A percentile compares a stretch with the other conserved stretches of the same genome.
These are phyloP conservation scores for Scheffersomyces insectosa DNA, from an alignment of 1,139 yeast genomes.

Conservation along the genomic window DNA sequence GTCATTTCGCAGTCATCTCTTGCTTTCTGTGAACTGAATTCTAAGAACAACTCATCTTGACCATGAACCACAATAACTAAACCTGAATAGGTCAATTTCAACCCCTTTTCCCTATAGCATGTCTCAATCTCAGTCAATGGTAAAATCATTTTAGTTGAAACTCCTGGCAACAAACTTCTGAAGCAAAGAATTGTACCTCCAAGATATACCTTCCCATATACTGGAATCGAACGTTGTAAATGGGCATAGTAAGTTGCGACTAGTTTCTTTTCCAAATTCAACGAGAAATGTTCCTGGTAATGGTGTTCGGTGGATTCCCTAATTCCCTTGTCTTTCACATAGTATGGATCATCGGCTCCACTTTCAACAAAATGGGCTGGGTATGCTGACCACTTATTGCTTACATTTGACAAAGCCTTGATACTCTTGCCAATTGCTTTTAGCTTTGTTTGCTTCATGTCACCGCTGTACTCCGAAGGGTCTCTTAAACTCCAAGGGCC, in stretches of 20 bases:
- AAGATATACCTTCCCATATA: constrained; percentile 79
- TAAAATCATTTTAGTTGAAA: constrained; percentile 77
- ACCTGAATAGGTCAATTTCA: constrained; percentile 54
- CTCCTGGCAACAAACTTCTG: constrained; percentile 77
- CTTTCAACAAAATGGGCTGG: constrained; percentile 56
- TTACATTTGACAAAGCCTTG: constrained; percentile 35
- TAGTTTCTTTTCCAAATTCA: constrained; percentile 51
- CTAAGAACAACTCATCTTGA: constrained; percentile 73
- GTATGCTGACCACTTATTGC: constrained; percentile 62
- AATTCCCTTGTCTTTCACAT: constrained; percentile 42
- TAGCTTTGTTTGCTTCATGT: constrained; percentile 14
- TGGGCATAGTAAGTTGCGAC: constrained; percentile 74
- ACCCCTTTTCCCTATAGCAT: constrained; percentile 63
- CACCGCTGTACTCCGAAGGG: constrained; percentile 23
- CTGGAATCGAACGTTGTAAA: constrained; percentile 68
- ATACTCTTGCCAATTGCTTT: constrained; percentile 28
- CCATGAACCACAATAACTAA: constrained; percentile 68
- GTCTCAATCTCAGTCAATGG: constrained; percentile 74
- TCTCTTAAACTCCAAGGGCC: constrained; percentile 32
- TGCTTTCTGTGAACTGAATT: constrained; percentile 63
- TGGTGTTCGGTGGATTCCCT: constrained; percentile 49
- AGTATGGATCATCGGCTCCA: constrained; percentile 46
- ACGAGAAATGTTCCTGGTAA: constrained; percentile 66
- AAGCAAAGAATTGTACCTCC: constrained; percentile 71
- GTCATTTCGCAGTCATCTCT: constrained; percentile 73